phyloP scores from a whole-genome alignment of 345 rosid genomes.

The Pistacia integerrima region DNA sequence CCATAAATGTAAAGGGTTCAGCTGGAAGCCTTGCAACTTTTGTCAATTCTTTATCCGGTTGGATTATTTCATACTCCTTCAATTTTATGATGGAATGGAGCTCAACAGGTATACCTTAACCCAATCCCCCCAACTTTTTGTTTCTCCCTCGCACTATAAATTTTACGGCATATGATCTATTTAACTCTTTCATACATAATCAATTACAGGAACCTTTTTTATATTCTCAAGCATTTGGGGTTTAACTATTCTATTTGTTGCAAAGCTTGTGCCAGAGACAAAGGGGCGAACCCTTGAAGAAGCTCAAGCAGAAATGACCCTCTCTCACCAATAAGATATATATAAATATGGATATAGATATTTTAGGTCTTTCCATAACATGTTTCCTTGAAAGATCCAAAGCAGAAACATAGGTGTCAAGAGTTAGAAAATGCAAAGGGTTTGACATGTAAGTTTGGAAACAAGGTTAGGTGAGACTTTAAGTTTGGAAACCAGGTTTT shows the following conservation, averaged over 20 bases:
- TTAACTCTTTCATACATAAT: neutral
- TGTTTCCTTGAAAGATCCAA: neutral
- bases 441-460: too few species aligned
- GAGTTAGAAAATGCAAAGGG: too few species aligned
- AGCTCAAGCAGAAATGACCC: conserved; percentile 40
- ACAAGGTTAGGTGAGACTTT: too few species aligned
- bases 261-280: conserved; percentile 59
- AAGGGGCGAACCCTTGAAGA: conserved; percentile 63
- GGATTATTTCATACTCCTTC: conserved; percentile 46
- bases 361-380: conserved; percentile 29
- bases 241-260: conserved; percentile 34
- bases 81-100: conserved; percentile 57
- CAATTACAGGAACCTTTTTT: conserved; percentile 53
- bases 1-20: neutral
- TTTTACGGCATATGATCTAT: neutral
- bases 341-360: neutral
- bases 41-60: conserved; percentile 16
- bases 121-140: neutral
- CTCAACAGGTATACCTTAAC: conserved; percentile 37
- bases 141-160: neutral
- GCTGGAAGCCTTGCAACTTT: neutral
- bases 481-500: too few species aligned
- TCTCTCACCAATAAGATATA: too few species aligned
- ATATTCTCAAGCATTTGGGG: conserved; percentile 32
- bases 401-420: too few species aligned